Evolutionary conservation across 139 green algal species (phyloP), one percentile per base, ranked within the genome.

Genomic region (Coelastrella sp.): DNA sequence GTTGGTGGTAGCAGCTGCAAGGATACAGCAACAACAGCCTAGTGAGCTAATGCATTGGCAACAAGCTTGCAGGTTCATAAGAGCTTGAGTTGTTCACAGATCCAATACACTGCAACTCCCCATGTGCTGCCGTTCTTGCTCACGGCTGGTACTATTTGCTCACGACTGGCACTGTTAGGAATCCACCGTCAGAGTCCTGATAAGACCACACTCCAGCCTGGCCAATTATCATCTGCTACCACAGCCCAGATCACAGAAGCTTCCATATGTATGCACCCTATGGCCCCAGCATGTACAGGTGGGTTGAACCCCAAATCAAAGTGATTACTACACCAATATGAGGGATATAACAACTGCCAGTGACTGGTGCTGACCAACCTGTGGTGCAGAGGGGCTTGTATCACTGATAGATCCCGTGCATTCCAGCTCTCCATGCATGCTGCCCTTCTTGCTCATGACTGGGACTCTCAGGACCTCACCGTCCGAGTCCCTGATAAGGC

Each of bases 401-500:
- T 68, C 83, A n/a, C 19, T 17, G 7, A 88, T 73, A 59, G 65
- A 65, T 3, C 65, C 83, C 2, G 83, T 88, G 8, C 77, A 73
- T 16, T 88, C 83, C 10, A 88, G 83, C 68, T 88, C 83, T 20
- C 83, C 83, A 19, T 58, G 23, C 68, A 88, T 80, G 59, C 23
- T 75, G 54, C 66, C 68, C 54, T 88, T 88, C 56, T 88, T 88
- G 0, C 54, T 73, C 83, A 88, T 88, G 66, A 88, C 83, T 54
- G 83, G 83, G 23, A 75, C 20, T 11, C 83, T 58, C 6, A 88
- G 22, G 3, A 88, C 68, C 4, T 88, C 83, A 5, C 83, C 83
- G 23, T 88, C 20, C 5, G 83, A 80, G 17, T 88, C 83, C 14
- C 23, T 80, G 74, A 80, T 80, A 7, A 57, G 74, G 14, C 19